Evolutionary conservation across 805 yeast genomes (phyloP).

Genomic region (Cyberlindnera japonica): DNA sequence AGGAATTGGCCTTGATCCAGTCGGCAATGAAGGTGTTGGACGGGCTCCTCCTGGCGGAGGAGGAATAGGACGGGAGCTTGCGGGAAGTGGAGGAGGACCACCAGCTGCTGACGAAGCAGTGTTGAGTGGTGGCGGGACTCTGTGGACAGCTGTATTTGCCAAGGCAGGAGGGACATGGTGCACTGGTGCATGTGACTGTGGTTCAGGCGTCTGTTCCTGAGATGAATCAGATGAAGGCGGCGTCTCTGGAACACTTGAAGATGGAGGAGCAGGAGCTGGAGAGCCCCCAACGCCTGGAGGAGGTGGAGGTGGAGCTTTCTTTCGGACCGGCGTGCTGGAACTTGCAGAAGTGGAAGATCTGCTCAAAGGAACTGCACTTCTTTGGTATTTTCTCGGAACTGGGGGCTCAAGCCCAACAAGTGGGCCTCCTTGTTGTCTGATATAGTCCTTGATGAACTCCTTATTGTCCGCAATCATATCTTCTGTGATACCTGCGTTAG

Average conservation of each 20-base stretch:
- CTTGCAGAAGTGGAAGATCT: conserved; percentile 20
- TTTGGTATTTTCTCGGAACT: conserved; percentile 58
- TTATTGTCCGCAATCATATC: conserved; percentile 87
- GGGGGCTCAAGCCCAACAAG: conserved; percentile 85
- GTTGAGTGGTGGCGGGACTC: conserved; percentile 25
- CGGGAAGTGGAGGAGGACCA: conserved; percentile 9
- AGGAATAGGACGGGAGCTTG: conserved; percentile 15
- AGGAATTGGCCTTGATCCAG: conserved; percentile 3
- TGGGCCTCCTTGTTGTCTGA: conserved; percentile 70
- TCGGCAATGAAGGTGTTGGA: conserved; percentile 2
- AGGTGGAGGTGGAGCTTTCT: conserved; percentile 43
- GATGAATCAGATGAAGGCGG: conserved; percentile 6
- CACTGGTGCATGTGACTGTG: conserved; percentile 7
- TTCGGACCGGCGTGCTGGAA: conserved; percentile 31
- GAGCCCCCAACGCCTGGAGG: conserved; percentile 29
- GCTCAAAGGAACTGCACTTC: conserved; percentile 34
- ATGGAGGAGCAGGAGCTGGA: conserved; percentile 10
- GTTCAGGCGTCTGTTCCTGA: conserved; percentile 6
- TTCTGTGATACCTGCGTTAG: conserved; percentile 74
- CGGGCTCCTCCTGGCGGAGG: conserved; percentile 9
- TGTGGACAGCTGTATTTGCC: conserved; percentile 16
- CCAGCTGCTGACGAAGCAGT: conserved; percentile 4
- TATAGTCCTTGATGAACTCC: conserved; percentile 76
- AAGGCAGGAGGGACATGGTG: conserved; percentile 29
- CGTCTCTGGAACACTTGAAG: conserved; percentile 13